Evolutionary conservation across 352 stramenopile genomes (phyloP).

Genomic region (Phytophthora pisi): DNA sequence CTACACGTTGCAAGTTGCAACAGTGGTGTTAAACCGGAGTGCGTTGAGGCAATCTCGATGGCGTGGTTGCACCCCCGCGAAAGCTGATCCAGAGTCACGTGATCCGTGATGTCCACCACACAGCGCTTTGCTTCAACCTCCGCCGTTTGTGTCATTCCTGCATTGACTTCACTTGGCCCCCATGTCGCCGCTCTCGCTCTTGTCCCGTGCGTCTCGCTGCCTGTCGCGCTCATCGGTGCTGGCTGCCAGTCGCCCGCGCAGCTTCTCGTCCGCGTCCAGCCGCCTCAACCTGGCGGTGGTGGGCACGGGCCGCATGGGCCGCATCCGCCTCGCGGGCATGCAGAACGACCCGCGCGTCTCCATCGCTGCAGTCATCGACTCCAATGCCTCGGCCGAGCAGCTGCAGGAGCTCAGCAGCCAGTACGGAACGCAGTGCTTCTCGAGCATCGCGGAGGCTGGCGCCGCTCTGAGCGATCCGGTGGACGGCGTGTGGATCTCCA

Average conservation of each 20-base stretch:
- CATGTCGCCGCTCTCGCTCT: constrained; percentile 15
- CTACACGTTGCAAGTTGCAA: neutral
- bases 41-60: neutral
- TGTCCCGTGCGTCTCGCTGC: constrained; percentile 17
- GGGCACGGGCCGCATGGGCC: constrained; percentile 77
- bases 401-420: constrained; percentile 42
- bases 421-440: constrained; percentile 51
- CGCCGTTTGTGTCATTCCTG: constrained; percentile 14
- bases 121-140: constrained; percentile 20
- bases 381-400: constrained; percentile 24
- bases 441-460: constrained; percentile 38
- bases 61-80: constrained; percentile 12
- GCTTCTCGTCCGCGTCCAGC: constrained; percentile 17
- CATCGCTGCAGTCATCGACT: constrained; percentile 73
- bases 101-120: constrained; percentile 15
- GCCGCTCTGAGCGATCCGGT: constrained; percentile 31
- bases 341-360: constrained; percentile 55
- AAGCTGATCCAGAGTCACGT: neutral
- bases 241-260: neutral
- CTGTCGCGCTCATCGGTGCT: constrained; percentile 13
- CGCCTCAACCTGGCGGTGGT: constrained; percentile 67
- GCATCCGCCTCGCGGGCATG: constrained; percentile 68
- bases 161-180: constrained; percentile 1
- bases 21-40: neutral
- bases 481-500: constrained; percentile 78